Evolutionary conservation across 192 early-diverging fungal species (phyloP).

Genomic region (Backusella mclennaniae): DNA sequence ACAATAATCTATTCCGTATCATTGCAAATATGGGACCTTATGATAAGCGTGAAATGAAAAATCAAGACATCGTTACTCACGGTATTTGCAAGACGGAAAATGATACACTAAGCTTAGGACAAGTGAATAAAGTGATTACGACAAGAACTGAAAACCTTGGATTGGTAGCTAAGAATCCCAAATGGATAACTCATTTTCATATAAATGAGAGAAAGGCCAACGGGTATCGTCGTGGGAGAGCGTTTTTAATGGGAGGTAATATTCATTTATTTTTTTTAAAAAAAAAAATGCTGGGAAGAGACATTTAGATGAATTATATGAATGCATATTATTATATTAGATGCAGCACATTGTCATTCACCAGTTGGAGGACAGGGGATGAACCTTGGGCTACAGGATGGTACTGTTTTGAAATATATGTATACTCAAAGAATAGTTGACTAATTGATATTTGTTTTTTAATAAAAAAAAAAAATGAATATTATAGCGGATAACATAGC

Average conservation of each 20-base stretch:
- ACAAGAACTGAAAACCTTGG: not conserved
- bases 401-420: slow-evolving; percentile 6
- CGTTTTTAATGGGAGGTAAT: slow-evolving; percentile 30
- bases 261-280: no score
- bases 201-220: slow-evolving; percentile 35
- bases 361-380: slow-evolving; percentile 42
- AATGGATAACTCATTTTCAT: slow-evolving; percentile 23
- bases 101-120: slow-evolving; percentile 5
- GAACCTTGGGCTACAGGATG: slow-evolving; percentile 46
- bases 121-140: not conserved
- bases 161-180: not conserved
- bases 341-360: slow-evolving; percentile 39
- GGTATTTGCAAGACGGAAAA: not conserved
- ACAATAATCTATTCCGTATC: not conserved
- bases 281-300: not conserved
- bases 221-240: slow-evolving; percentile 17
- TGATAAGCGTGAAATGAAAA: not conserved
- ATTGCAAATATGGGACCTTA: not conserved
- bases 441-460: not conserved
- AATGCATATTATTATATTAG: not conserved
- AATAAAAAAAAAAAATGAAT: no score
- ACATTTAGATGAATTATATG: no score
- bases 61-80: not conserved
- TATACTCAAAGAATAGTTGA: not conserved
- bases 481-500: slow-evolving; percentile 39